Conservation (phyloP, 164 flowering plant genomes). For the Sextonia rubra region DNA sequence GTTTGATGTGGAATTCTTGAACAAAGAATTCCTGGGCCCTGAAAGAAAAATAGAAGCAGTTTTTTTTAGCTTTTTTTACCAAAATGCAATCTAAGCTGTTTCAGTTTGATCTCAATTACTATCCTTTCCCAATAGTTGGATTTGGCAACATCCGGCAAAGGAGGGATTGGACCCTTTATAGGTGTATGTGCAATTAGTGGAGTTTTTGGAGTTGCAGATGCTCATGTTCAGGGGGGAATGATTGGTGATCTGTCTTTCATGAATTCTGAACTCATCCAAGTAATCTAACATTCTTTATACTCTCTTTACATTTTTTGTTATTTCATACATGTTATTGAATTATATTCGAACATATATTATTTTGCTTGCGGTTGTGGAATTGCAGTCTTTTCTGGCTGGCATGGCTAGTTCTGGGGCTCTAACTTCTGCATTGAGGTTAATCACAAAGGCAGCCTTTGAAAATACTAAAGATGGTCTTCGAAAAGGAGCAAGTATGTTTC, state of each 20-base stretch:
- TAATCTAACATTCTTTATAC: constrained; percentile 8
- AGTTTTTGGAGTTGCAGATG: constrained; percentile 74
- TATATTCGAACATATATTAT: not conserved
- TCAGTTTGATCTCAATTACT: not conserved
- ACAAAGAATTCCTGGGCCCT: not conserved
- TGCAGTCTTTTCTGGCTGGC: constrained; percentile 76
- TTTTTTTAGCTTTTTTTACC: not conserved
- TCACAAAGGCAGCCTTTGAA: constrained; percentile 79
- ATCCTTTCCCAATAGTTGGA: constrained; percentile 41
- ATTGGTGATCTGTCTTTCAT: constrained; percentile 71
- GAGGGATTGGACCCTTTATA: constrained; percentile 57
- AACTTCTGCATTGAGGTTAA: constrained; percentile 64
- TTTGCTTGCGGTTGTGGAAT: constrained; percentile 5
- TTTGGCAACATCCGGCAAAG: constrained; percentile 63
- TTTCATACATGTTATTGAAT: not conserved
- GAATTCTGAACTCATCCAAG: constrained; percentile 65
- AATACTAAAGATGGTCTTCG: constrained; percentile 58
- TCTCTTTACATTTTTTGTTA: not conserved
- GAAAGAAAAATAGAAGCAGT: not conserved
- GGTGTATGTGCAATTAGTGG: constrained; percentile 49
- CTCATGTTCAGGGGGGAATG: constrained; percentile 79
- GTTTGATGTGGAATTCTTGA: not conserved
- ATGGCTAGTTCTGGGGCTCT: constrained; percentile 81
- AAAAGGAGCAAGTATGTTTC: constrained; percentile 61
- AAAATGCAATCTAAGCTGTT: not conserved